Percentiles rank a stretch among this genome's conserved stretches.
phyloP scores from a whole-genome alignment of 1,139 yeast species.

The Pneumocystis canis region DNA sequence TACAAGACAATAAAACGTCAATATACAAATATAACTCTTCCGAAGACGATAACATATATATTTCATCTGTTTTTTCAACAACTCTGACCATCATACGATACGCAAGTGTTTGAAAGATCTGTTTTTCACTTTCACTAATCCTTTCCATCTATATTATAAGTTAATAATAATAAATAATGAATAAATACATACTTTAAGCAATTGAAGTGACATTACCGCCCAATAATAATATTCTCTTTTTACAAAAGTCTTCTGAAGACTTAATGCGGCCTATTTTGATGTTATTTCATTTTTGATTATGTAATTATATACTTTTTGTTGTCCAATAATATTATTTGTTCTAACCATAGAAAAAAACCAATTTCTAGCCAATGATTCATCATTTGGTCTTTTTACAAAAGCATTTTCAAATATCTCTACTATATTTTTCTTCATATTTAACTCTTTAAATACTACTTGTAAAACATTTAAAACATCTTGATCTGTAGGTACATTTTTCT shows the following conservation, averaged over 20 bases:
- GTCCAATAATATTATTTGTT: neutral
- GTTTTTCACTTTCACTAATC: neutral
- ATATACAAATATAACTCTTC: slow-evolving; percentile 12
- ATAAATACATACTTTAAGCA: neutral
- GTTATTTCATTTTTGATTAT: neutral
- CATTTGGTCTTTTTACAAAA: neutral
- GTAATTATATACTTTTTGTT: neutral
- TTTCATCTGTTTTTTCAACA: neutral
- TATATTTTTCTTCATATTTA: neutral
- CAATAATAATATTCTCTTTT: neutral
- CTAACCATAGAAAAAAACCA: slow-evolving; percentile 2
- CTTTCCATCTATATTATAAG: neutral
- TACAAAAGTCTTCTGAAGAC: neutral
- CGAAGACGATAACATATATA: neutral
- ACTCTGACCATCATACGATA: neutral
- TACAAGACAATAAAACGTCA: slow-evolving; percentile 5
- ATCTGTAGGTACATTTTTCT: neutral
- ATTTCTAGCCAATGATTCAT: neutral
- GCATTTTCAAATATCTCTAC: slow-evolving; percentile 1
- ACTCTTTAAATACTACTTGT: neutral
- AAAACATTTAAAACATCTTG: neutral
- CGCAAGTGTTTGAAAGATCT: neutral
- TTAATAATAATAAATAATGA: neutral
- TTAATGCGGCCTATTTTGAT: neutral
- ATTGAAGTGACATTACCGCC: neutral